Evolutionary conservation across 1,139 yeast species (phyloP).

Genomic region (Scheffersomyces segobiensis): DNA sequence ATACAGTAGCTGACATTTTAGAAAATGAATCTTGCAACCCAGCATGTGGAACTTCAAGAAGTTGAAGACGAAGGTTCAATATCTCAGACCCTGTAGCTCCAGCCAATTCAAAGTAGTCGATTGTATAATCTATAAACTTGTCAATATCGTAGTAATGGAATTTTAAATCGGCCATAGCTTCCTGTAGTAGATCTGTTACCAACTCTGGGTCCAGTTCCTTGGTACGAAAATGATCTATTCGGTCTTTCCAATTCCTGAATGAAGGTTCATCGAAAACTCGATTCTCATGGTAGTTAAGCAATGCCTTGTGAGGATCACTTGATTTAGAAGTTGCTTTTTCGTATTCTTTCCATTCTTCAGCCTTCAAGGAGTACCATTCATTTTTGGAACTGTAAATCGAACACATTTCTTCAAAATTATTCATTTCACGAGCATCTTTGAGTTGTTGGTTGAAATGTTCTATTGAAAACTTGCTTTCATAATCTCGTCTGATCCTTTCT

Average conservation of each 20-base stretch:
- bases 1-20: conserved; percentile 44
- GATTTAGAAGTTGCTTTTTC: background rate
- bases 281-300: background rate
- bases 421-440: background rate
- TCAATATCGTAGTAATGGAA: background rate
- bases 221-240: background rate
- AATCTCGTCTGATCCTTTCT: too few relatives aligned
- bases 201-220: background rate
- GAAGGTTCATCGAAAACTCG: background rate
- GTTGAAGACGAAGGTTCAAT: background rate
- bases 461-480: background rate
- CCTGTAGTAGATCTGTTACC: background rate
- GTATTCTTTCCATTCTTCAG: background rate
- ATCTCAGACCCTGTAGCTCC: background rate
- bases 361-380: background rate
- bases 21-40: conserved; percentile 43
- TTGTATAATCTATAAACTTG: background rate
- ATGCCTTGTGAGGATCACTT: background rate
- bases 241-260: background rate
- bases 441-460: background rate
- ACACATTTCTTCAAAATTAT: background rate
- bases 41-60: conserved; percentile 34
- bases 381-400: background rate
- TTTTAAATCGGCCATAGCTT: background rate
- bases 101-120: background rate